phyloP scores from a whole-genome alignment of 2,329 filamentous ascomycete species.

The Microascus cirrosus region DNA sequence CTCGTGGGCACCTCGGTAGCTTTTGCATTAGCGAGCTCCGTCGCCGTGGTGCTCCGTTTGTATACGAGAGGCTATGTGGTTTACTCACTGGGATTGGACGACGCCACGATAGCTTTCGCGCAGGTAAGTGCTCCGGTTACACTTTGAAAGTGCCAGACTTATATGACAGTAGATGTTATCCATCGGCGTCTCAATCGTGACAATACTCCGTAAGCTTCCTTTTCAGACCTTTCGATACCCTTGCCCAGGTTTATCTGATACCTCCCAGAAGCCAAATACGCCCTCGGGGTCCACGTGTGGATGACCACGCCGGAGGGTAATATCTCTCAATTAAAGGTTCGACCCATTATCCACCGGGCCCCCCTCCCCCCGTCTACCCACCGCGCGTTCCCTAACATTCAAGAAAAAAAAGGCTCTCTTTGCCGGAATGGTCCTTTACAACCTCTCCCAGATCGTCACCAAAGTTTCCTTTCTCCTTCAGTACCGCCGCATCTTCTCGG shows the following conservation, averaged over 20 bases:
- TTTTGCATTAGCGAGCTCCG: slow-evolving; percentile 12
- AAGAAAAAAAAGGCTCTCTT: slow-evolving; percentile 11
- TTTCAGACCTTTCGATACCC: too few relatives aligned
- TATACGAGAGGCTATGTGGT: slow-evolving; percentile 16
- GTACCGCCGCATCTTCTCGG: slow-evolving; percentile 19
- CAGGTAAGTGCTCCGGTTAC: slow-evolving; percentile 7
- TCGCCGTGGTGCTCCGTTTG: slow-evolving; percentile 14
- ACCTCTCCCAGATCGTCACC: slow-evolving; percentile 18
- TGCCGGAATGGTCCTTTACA: slow-evolving; percentile 16
- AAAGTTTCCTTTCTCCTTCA: slow-evolving; percentile 20
- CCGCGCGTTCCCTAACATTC: slow-evolving; percentile 3
- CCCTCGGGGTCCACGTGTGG: slow-evolving; percentile 15
- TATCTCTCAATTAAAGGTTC: slow-evolving; percentile 15
- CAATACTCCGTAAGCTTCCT: slow-evolving; percentile 10
- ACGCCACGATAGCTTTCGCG: slow-evolving; percentile 14
- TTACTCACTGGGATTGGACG: slow-evolving; percentile 13
- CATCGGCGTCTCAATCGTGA: slow-evolving; percentile 12
- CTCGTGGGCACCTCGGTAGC: slow-evolving; percentile 14
- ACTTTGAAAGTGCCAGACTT: not conserved
- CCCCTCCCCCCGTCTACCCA: too few relatives aligned
- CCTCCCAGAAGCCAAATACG: slow-evolving; percentile 12
- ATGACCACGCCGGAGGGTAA: slow-evolving; percentile 9
- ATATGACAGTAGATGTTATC: slow-evolving; percentile 7
- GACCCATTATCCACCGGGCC: not conserved
- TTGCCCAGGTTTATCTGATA: not conserved